These are phyloP conservation scores for Aeschynomene evenia DNA, from an alignment of 306 rosid genomes.

Conservation along the genomic window DNA sequence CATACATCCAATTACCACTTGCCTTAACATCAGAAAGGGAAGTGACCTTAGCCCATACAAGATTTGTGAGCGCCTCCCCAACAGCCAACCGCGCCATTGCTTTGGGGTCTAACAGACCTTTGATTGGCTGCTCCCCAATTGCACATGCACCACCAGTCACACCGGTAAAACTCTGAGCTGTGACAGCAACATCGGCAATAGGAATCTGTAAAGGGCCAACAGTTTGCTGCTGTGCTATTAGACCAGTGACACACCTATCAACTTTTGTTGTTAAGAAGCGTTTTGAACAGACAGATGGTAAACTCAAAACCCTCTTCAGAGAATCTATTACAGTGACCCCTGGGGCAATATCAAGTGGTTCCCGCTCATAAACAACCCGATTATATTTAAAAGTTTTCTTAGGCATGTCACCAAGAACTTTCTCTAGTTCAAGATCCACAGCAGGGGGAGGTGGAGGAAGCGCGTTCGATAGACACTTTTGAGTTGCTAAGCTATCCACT, in stretches of 20 bases:
- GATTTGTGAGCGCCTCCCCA: slow-evolving; percentile 95
- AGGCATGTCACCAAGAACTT: slow-evolving; percentile 96
- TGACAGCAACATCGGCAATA: slow-evolving; percentile 85
- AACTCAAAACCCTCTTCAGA: slow-evolving; percentile 74
- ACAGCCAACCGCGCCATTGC: slow-evolving; percentile 96
- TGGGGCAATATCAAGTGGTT: slow-evolving; percentile 83
- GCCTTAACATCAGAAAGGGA: slow-evolving; percentile 89
- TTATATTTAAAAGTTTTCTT: slow-evolving; percentile 65
- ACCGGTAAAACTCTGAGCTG: slow-evolving; percentile 67
- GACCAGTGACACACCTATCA: slow-evolving; percentile 86
- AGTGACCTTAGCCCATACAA: slow-evolving; percentile 89
- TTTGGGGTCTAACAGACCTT: slow-evolving; percentile 82
- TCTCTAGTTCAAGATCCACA: slow-evolving; percentile 84
- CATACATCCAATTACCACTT: slow-evolving; percentile 95
- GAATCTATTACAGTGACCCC: slow-evolving; percentile 58
- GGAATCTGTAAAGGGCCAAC: slow-evolving; percentile 90
- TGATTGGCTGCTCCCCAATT: slow-evolving; percentile 86
- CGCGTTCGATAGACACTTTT: slow-evolving; percentile 46
- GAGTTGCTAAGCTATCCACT: slow-evolving; percentile 65
- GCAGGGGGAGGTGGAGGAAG: slow-evolving; percentile 73
- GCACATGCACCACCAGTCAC: slow-evolving; percentile 91
- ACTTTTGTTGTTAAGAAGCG: slow-evolving; percentile 77
- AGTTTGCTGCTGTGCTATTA: slow-evolving; percentile 91
- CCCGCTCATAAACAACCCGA: slow-evolving; percentile 50
- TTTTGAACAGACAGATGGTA: slow-evolving; percentile 83